Evolutionary conservation across 805 yeast genomes (phyloP).

Genomic region (Wickerhamiella qilinensis): DNA sequence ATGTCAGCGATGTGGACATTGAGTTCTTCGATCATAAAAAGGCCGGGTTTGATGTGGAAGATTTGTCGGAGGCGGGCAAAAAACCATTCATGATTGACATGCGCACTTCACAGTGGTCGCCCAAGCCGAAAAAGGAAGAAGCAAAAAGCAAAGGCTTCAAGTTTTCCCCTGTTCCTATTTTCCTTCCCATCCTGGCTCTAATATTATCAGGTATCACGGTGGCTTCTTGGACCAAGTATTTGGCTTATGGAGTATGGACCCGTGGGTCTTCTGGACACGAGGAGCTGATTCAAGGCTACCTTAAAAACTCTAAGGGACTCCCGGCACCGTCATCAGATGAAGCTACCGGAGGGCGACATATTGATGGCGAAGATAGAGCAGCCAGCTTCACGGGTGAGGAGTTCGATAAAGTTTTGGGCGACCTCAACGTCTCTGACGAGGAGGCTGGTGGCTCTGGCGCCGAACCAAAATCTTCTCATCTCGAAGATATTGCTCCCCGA

Average conservation of each 20-base stretch:
- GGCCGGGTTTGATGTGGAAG: slow-evolving; percentile 2
- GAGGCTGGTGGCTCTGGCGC: neutral
- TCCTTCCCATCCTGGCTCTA: slow-evolving; percentile 9
- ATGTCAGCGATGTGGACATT: slow-evolving; percentile 30
- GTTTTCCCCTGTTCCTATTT: slow-evolving; percentile 4
- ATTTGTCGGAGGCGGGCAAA: neutral
- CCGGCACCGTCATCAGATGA: neutral
- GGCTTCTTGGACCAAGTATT: neutral
- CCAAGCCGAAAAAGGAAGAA: neutral
- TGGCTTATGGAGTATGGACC: too few relatives aligned
- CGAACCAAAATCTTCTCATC: too few relatives aligned
- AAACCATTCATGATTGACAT: slow-evolving; percentile 13
- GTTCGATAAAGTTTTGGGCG: neutral
- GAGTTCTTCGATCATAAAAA: slow-evolving; percentile 23
- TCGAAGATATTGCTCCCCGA: neutral
- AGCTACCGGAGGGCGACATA: neutral
- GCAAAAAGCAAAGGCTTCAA: neutral
- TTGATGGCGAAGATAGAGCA: neutral
- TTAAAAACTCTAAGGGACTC: neutral
- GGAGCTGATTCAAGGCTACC: too few relatives aligned
- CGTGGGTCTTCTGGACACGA: too few relatives aligned
- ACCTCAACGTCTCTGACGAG: neutral
- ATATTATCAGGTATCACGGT: slow-evolving; percentile 4
- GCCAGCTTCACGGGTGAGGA: neutral
- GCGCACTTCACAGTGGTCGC: slow-evolving; percentile 8